Evolutionary conservation across 176 grass and related monocot genomes (phyloP).

Genomic region (Eremochloa ophiuroides): DNA sequence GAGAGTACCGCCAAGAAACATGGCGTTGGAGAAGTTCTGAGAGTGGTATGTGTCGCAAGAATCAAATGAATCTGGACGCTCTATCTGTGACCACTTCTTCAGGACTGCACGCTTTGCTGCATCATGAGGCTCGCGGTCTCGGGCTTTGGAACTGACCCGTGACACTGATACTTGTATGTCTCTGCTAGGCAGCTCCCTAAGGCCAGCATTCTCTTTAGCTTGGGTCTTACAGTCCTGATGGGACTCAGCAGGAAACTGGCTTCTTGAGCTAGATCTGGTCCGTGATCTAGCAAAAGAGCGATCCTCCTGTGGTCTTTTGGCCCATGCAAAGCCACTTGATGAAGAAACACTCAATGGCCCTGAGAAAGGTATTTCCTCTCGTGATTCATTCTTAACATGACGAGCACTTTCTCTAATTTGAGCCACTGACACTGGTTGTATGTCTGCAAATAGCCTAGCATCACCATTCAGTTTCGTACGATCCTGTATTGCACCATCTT

Average conservation of each 20-base stretch:
- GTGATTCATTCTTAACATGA: conserved; percentile 48
- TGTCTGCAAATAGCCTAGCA: conserved; percentile 45
- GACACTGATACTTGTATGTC: not conserved
- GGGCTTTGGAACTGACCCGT: conserved; percentile 23
- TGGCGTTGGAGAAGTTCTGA: conserved; percentile 52
- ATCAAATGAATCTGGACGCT: conserved; percentile 80
- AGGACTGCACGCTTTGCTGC: conserved; percentile 49
- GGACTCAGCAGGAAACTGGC: conserved; percentile 26
- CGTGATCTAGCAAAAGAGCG: conserved; percentile 35
- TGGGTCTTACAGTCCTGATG: conserved; percentile 23
- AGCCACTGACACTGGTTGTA: conserved; percentile 38
- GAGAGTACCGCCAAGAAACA: conserved; percentile 42
- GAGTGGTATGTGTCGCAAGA: conserved; percentile 48
- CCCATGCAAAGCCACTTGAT: conserved; percentile 80
- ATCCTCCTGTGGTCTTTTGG: conserved; percentile 60
- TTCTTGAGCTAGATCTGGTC: conserved; percentile 53
- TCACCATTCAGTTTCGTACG: conserved; percentile 45
- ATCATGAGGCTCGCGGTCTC: conserved; percentile 39
- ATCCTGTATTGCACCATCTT: conserved; percentile 33
- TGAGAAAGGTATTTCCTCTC: conserved; percentile 63
- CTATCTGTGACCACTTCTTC: conserved; percentile 82
- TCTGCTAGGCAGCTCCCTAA: conserved; percentile 38
- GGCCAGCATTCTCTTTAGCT: conserved; percentile 34
- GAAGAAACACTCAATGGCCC: conserved; percentile 72
- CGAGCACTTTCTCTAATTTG: conserved; percentile 32